Conservation (phyloP, 75 land plant species). For the Ceratopteris richardii region DNA sequence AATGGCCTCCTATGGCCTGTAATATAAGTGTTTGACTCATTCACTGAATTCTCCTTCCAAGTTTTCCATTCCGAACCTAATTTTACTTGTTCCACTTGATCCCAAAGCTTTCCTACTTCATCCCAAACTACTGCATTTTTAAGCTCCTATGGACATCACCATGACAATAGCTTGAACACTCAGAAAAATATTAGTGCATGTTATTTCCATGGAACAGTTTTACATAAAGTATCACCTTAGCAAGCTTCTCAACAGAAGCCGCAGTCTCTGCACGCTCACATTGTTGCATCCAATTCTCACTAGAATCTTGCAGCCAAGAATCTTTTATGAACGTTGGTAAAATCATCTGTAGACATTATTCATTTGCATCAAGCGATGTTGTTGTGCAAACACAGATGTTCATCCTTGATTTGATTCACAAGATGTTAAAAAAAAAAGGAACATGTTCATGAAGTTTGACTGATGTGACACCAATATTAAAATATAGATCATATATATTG, state of each 20-base stretch:
- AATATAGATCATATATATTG: too few species aligned
- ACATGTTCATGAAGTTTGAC: too few species aligned
- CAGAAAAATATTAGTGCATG: neutral
- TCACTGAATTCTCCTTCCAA: slow-evolving; percentile 44
- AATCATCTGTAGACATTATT: slow-evolving; percentile 49
- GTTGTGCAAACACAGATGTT: neutral
- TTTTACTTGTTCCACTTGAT: slow-evolving; percentile 42
- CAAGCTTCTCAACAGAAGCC: slow-evolving; percentile 58
- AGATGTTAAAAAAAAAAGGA: too few species aligned
- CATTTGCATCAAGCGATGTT: neutral
- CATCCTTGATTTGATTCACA: too few species aligned
- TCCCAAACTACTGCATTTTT: slow-evolving; percentile 65
- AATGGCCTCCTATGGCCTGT: neutral
- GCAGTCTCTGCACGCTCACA: slow-evolving; percentile 66
- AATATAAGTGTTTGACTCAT: neutral
- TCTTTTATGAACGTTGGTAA: slow-evolving; percentile 32
- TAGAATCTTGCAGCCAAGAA: slow-evolving; percentile 49
- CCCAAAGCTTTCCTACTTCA: slow-evolving; percentile 45
- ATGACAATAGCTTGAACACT: neutral
- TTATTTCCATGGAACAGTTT: slow-evolving; percentile 34
- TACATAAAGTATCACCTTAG: slow-evolving; percentile 69
- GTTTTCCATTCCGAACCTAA: slow-evolving; percentile 66
- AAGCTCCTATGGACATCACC: slow-evolving; percentile 52
- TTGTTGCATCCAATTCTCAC: slow-evolving; percentile 44
- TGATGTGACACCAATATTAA: too few species aligned